These are phyloP conservation scores for Dactylellina sp. DNA, from an alignment of 2,329 filamentous ascomycete species.

Conservation along the genomic window DNA sequence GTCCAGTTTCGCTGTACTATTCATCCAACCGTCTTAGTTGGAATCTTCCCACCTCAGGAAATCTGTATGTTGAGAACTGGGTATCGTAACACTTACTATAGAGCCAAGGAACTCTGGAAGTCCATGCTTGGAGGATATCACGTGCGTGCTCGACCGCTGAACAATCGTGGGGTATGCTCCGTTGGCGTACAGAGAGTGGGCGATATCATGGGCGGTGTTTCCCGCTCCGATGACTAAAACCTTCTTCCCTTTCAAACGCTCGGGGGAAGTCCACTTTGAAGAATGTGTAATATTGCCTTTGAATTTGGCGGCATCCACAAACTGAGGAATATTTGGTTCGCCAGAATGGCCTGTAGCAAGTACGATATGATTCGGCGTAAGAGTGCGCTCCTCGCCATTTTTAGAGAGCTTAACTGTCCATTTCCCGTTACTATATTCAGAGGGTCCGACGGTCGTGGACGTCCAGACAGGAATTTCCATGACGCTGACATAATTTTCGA, in stretches of 20 bases:
- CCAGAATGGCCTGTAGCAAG: constrained; percentile 77
- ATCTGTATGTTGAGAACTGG: not conserved
- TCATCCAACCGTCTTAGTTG: not conserved
- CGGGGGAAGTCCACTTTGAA: constrained; percentile 68
- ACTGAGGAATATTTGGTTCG: constrained; percentile 70
- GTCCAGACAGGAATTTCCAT: constrained; percentile 79
- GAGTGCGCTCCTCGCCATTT: constrained; percentile 67
- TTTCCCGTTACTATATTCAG: constrained; percentile 61
- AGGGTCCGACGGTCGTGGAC: constrained; percentile 68
- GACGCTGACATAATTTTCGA: constrained; percentile 73
- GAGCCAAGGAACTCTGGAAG: constrained; percentile 69
- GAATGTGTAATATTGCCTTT: constrained; percentile 72
- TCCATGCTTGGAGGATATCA: constrained; percentile 71
- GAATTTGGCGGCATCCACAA: constrained; percentile 69
- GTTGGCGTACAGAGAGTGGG: constrained; percentile 75
- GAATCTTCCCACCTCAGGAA: not conserved
- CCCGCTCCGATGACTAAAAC: constrained; percentile 76
- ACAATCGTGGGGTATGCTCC: constrained; percentile 75
- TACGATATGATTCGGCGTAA: constrained; percentile 74
- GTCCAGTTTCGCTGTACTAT: constrained; percentile 67
- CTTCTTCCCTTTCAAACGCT: constrained; percentile 68
- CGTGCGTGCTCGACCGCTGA: constrained; percentile 75
- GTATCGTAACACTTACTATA: constrained; percentile 62
- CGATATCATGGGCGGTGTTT: constrained; percentile 77
- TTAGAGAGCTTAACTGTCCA: constrained; percentile 71